Evolutionary conservation across 192 early-diverging fungal species (phyloP), one percentile per base, ranked within the genome.

Genomic region (Coemansia brasiliensis): DNA sequence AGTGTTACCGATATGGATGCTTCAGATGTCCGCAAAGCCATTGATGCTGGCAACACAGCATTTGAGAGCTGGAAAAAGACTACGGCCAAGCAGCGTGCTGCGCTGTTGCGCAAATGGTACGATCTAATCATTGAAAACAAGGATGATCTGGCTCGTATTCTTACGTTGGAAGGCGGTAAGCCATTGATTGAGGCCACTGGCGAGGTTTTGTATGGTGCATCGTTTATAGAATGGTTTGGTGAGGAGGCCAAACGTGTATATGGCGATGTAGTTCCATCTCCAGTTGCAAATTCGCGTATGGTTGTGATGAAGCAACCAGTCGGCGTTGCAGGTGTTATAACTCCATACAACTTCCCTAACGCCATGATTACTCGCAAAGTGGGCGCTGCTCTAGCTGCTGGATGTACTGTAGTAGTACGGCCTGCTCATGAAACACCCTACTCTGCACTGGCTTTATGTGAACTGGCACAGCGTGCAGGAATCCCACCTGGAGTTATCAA

Each of bases 81-180:
- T 16, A 84, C 90, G 4, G 86, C 83, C 3, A 87, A 83, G 83
- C 57, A 84, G 53, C 74, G 90, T 15, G 74, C 86, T 22, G 68
- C 51, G 39, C 51, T 87, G 3, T 61, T 92, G 63, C 79, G 83
- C 42, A 85, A 82, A 42, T 90, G 85, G 86, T 70, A 79, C 51
- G 78, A 86, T 13, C 70, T 87, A 4, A 83, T 92, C 1, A 44
- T 86, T 9, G 85, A 81, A 22, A 84, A 91, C 55, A 72, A 82
- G 50, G 78, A 89, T 11, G 92, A 94, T 52, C 65, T 94, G 43
- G 94, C 87, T 5, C 84, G 73, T 27, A 87, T 94, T 48, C 69
- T 92, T 59, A 92, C 92, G n/a, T 72, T 86, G 61, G 94, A 96
- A 63, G 83, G 88, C 58, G 94, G 94, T 16, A 96, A 94, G 40